Percentiles rank a stretch among this genome's conserved stretches.
Conservation (phyloP, 176 grass and related monocot genomes). For the Aegilops longissima region DNA sequence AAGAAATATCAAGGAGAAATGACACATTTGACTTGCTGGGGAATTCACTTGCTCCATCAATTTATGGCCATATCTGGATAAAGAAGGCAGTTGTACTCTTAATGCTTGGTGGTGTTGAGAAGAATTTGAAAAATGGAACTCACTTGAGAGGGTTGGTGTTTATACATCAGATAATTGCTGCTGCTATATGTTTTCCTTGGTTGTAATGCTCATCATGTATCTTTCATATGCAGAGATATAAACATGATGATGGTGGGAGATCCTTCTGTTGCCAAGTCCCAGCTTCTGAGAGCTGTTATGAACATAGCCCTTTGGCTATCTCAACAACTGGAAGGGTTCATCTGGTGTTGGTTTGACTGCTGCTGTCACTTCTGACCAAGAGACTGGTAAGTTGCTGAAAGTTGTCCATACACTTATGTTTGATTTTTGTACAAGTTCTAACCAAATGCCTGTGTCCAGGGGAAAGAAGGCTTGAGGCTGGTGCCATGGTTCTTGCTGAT, state of each 20-base stretch:
- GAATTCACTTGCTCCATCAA: conserved; percentile 95
- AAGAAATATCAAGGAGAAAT: conserved; percentile 84
- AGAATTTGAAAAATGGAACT: conserved; percentile 97
- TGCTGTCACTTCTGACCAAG: conserved; percentile 93
- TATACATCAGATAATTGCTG: not conserved
- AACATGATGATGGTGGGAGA: conserved; percentile 99
- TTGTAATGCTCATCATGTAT: not conserved
- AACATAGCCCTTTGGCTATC: conserved; percentile 91
- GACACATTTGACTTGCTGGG: conserved; percentile 84
- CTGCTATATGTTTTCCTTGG: not conserved
- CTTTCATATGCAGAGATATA: conserved; percentile 73
- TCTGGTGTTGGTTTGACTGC: conserved; percentile 98
- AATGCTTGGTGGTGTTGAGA: conserved; percentile 98
- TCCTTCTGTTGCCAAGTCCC: conserved; percentile 98
- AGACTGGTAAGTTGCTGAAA: conserved; percentile 63
- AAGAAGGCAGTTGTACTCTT: conserved; percentile 94
- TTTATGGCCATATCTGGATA: conserved; percentile 93
- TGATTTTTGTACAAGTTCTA: not conserved
- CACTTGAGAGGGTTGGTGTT: conserved; percentile 92
- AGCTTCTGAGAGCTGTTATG: conserved; percentile 93
- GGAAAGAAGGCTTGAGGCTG: conserved; percentile 98
- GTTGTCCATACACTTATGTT: not conserved
- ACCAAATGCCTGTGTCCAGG: conserved; percentile 43
- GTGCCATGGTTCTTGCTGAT: conserved; percentile 99
- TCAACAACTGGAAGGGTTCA: conserved; percentile 96